phyloP scores from a whole-genome alignment of 495 filamentous ascomycete species.

The Tuber melanosporum region DNA sequence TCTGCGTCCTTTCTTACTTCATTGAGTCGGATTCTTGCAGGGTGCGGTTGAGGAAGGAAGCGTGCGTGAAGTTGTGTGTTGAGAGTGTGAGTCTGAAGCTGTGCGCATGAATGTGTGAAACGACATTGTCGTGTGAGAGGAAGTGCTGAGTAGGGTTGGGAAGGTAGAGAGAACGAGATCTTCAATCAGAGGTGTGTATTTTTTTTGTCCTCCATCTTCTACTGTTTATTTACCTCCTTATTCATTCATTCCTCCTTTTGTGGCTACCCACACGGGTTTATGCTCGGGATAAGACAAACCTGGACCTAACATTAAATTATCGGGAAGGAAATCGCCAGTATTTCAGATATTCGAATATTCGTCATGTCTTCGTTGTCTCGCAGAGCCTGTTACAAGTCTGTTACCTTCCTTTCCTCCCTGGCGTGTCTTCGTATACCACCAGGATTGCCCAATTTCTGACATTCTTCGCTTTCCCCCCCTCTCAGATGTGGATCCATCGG shows the following conservation, averaged over 20 bases:
- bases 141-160: slow-evolving; percentile 40
- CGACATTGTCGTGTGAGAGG: slow-evolving; percentile 33
- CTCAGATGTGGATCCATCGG: slow-evolving; percentile 85
- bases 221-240: slow-evolving; percentile 12
- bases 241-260: slow-evolving; percentile 10
- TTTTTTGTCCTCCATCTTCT: slow-evolving; percentile 19
- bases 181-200: slow-evolving; percentile 28
- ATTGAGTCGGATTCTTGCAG: slow-evolving; percentile 37
- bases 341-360: slow-evolving; percentile 26
- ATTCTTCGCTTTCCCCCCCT: slow-evolving; percentile 7
- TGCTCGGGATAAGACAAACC: slow-evolving; percentile 20
- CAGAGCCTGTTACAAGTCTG: slow-evolving; percentile 91
- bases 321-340: slow-evolving; percentile 15
- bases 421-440: neutral
- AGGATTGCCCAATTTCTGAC: slow-evolving; percentile 14
- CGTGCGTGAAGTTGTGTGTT: slow-evolving; percentile 30
- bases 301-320: slow-evolving; percentile 33
- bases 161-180: slow-evolving; percentile 34
- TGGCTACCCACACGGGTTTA: slow-evolving; percentile 1
- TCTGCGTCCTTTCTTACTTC: slow-evolving; percentile 24
- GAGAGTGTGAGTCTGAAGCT: slow-evolving; percentile 40
- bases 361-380: slow-evolving; percentile 88
- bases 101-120: slow-evolving; percentile 37
- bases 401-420: slow-evolving; percentile 14
- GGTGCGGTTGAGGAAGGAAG: slow-evolving; percentile 41